A percentile compares a stretch with the other conserved stretches of the same genome.
These are phyloP conservation scores for Aureobasidium sp. DNA, from an alignment of 2,329 filamentous ascomycete species.

Conservation along the genomic window DNA sequence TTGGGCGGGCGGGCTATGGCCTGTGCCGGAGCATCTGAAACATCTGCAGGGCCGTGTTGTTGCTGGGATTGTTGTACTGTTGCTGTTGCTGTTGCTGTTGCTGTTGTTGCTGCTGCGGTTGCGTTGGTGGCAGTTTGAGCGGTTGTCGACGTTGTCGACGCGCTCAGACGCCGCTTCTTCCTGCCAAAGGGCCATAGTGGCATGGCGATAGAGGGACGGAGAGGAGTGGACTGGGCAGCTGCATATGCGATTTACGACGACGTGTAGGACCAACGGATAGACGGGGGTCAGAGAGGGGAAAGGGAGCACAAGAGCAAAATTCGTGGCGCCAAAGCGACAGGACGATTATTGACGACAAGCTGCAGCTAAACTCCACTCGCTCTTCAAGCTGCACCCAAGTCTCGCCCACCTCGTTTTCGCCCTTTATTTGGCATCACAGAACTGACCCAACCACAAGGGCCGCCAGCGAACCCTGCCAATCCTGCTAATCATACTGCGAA, in stretches of 20 bases:
- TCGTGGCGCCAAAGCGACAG: neutral
- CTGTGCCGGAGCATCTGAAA: conserved; percentile 11
- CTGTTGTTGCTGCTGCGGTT: neutral
- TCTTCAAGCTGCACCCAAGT: neutral
- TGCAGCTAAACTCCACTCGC: neutral
- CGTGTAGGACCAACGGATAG: neutral
- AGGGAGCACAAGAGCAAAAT: conserved; percentile 8
- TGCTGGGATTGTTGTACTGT: too few species aligned
- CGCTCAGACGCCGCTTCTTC: conserved; percentile 53
- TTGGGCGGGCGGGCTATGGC: neutral
- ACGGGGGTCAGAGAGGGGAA: neutral
- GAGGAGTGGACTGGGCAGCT: conserved; percentile 14
- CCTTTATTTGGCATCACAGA: conserved; percentile 1
- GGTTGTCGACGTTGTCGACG: neutral
- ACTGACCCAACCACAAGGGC: neutral
- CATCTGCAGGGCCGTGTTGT: neutral
- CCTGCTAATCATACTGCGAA: conserved; percentile 8
- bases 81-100: neutral
- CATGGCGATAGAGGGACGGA: conserved; percentile 50
- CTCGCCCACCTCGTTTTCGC: neutral
- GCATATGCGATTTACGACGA: conserved; percentile 7
- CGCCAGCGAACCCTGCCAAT: neutral
- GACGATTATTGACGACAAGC: neutral
- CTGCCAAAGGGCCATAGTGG: conserved; percentile 67
- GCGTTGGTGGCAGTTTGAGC: neutral